phyloP scores from a whole-genome alignment of 305 asterid species.

The Fraxinus albicans region DNA sequence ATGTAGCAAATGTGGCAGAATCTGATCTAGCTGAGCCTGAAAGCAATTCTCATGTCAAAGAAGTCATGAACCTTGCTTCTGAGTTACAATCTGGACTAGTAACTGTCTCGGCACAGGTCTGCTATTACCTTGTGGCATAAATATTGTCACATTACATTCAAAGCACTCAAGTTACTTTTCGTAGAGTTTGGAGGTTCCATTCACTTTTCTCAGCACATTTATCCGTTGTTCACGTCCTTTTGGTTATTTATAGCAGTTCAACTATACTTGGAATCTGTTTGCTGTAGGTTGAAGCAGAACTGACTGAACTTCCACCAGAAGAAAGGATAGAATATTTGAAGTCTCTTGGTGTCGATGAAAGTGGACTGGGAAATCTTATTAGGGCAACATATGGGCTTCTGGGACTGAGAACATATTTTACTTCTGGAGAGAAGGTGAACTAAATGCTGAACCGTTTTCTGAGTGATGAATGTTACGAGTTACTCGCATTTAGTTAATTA shows the following conservation, averaged over 20 bases:
- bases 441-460: constrained; percentile 3
- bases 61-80: constrained; percentile 73
- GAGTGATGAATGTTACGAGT: background rate
- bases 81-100: constrained; percentile 83
- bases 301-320: constrained; percentile 85
- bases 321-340: constrained; percentile 83
- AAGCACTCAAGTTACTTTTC: background rate
- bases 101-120: constrained; percentile 96
- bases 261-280: constrained; percentile 12
- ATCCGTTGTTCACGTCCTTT: background rate
- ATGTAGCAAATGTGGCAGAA: constrained; percentile 95
- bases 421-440: constrained; percentile 94
- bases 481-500: constrained; percentile 13
- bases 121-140: constrained; percentile 25
- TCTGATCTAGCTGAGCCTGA: constrained; percentile 86
- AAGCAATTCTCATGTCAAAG: constrained; percentile 70
- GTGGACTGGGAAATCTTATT: constrained; percentile 93
- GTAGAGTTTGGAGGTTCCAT: background rate
- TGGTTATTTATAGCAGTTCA: background rate
- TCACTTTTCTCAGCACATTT: background rate
- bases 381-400: constrained; percentile 85
- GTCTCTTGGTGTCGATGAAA: constrained; percentile 86
- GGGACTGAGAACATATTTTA: constrained; percentile 91
- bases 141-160: constrained; percentile 16
- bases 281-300: constrained; percentile 93